Percentiles rank a stretch among this genome's conserved stretches.
phyloP scores from a whole-genome alignment of 768 basidiomycete species.

The Roridomyces roridus region DNA sequence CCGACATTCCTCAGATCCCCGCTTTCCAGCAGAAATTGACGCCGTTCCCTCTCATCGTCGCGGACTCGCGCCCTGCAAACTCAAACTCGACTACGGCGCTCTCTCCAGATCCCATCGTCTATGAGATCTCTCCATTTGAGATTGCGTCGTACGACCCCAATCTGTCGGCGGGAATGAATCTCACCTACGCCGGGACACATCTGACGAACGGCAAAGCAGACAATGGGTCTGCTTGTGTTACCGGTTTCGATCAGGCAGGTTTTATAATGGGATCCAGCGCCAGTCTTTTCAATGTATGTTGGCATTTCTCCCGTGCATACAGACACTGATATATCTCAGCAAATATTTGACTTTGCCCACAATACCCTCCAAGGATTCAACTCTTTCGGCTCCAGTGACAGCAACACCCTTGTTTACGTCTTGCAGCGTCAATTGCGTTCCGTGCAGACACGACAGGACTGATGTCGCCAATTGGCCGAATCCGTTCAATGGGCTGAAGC shows the following conservation, averaged over 20 bases:
- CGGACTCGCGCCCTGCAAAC: slow-evolving; percentile 57
- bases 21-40: slow-evolving; percentile 54
- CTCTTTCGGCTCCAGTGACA: slow-evolving; percentile 28
- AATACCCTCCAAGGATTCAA: slow-evolving; percentile 50
- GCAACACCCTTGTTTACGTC: slow-evolving; percentile 52
- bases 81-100: slow-evolving; percentile 49
- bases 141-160: slow-evolving; percentile 78
- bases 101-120: slow-evolving; percentile 53
- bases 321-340: slow-evolving; percentile 33
- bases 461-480: slow-evolving; percentile 78
- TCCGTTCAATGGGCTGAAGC: slow-evolving; percentile 58
- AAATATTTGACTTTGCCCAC: slow-evolving; percentile 53
- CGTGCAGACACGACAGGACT: slow-evolving; percentile 56
- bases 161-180: slow-evolving; percentile 72
- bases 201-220: slow-evolving; percentile 61
- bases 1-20: slow-evolving; percentile 55
- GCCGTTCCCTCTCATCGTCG: slow-evolving; percentile 73
- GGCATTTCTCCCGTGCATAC: background rate
- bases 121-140: slow-evolving; percentile 72
- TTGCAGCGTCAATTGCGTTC: slow-evolving; percentile 52
- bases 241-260: slow-evolving; percentile 74
- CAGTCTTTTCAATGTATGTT: slow-evolving; percentile 65
- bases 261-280: slow-evolving; percentile 82
- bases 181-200: slow-evolving; percentile 68
- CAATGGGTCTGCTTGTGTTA: slow-evolving; percentile 66